Evolutionary conservation across 2,329 filamentous ascomycete species (phyloP), one percentile per base, ranked within the genome.

Genomic region (Alternaria arborescens): DNA sequence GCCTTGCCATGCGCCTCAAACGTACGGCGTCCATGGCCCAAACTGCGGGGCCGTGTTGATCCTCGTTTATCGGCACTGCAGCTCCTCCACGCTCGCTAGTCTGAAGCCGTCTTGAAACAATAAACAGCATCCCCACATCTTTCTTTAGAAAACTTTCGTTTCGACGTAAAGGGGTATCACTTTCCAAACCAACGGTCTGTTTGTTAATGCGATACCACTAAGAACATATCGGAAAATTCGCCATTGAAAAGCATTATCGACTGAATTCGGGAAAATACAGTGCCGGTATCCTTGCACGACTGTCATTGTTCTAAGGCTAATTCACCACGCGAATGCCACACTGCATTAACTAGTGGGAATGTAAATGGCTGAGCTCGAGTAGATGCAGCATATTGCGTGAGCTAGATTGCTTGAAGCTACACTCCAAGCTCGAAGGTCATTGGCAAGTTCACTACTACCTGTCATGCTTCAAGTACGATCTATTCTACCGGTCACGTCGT

Each of bases 101-200:
- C 62, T 59, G 36, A 58, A 55, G 41, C 51, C 26, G 40, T 22
- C 52, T 61, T 65, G 53, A 61, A 61, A 61, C 58, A 30, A 61
- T 58, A 69, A 68, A 65, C 61, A 61, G 53, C 32, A 59, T 52
- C 62, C 61, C 64, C 60, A 50, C 58, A 48, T 10, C 67, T 67
- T 65, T 62, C 58, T 68, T 71, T 71, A 66, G 69, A 62, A 69
- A 40, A 47, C 47, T 2, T 14, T 32, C 58, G 63, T 68, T 70
- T 71, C 67, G 57, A 60, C 42, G 57, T 26, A 52, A 46, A 43
- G 52, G 48, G 59, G 42, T 41, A 38, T 20, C 44, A 64, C 18
- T 26, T 51, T 36, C 32, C 22, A 52, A 42, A 44, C 43, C 41
- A 40, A 28, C 28, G 44, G 34, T 53, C 43, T 32, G 22, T 18